phyloP scores from a whole-genome alignment of 805 yeast species.

The Phaffomyces thermotolerans region DNA sequence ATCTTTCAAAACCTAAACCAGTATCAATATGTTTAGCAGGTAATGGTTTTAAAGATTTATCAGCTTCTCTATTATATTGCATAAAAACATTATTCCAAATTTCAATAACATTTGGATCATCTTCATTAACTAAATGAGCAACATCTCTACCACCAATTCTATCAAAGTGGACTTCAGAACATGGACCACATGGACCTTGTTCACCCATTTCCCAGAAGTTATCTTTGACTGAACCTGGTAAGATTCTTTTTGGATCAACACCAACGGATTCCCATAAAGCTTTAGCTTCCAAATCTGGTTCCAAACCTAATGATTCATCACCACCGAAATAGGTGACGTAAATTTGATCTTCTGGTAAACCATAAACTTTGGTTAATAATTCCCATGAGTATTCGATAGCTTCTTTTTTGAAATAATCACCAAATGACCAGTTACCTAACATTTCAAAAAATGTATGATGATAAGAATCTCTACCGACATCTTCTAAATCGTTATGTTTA shows the following conservation, averaged over 20 bases:
- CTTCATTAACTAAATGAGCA: conserved; percentile 81
- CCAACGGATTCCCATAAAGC: conserved; percentile 82
- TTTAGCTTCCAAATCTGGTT: conserved; percentile 92
- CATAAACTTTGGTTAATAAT: conserved; percentile 76
- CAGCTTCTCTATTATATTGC: conserved; percentile 92
- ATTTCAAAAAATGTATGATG: conserved; percentile 98
- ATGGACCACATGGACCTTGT: conserved; percentile 99
- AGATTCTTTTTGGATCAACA: conserved; percentile 82
- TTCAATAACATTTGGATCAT: conserved; percentile 96
- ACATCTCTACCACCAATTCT: conserved; percentile 99
- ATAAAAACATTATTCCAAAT: conserved; percentile 98
- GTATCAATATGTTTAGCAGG: conserved; percentile 97
- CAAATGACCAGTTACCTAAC: conserved; percentile 99
- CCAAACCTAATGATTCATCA: conserved; percentile 71
- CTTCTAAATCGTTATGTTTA: conserved; percentile 95
- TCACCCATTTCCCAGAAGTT: conserved; percentile 99
- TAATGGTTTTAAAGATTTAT: conserved; percentile 66
- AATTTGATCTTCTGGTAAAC: conserved; percentile 68
- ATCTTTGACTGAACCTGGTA: conserved; percentile 86
- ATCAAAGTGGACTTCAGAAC: conserved; percentile 96
- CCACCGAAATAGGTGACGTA: conserved; percentile 98
- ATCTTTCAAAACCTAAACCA: conserved; percentile 98
- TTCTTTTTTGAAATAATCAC: conserved; percentile 95
- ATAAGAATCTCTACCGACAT: conserved; percentile 95
- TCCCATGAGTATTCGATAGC: conserved; percentile 91